Evolutionary conservation across 345 rosid species (phyloP).

Genomic region (Erysimum cheiranthoides): DNA sequence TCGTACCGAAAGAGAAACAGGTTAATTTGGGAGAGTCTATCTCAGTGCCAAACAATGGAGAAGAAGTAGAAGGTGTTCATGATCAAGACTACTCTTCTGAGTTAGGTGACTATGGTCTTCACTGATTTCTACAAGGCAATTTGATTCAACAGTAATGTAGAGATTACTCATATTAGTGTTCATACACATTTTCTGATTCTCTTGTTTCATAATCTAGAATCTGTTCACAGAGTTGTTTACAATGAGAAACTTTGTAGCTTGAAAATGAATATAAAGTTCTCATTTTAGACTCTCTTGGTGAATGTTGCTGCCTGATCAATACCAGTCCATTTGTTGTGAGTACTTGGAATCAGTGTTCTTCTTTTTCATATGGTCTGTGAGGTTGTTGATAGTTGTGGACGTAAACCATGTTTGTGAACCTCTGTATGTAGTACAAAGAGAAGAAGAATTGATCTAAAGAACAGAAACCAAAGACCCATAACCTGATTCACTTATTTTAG

Average conservation of each 20-base stretch:
- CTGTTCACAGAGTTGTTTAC: neutral
- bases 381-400: neutral
- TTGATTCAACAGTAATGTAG: neutral
- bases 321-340: neutral
- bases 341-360: neutral
- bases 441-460: neutral
- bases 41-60: slow-evolving; percentile 39
- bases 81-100: slow-evolving; percentile 30
- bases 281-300: neutral
- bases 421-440: neutral
- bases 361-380: neutral
- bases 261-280: neutral
- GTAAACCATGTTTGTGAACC: neutral
- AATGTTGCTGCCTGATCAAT: neutral
- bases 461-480: neutral
- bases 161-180: neutral
- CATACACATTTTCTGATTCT: slow-evolving; percentile 3
- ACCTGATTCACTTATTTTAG: neutral
- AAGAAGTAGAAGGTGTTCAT: slow-evolving; percentile 30
- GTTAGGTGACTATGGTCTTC: slow-evolving; percentile 44
- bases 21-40: slow-evolving; percentile 45
- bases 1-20: slow-evolving; percentile 24
- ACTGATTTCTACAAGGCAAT: slow-evolving; percentile 16
- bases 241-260: neutral
- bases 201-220: neutral